Percentiles rank a stretch among this genome's conserved stretches.
phyloP scores from a whole-genome alignment of 1,139 yeast species.

The Yamadazyma diddensiae region DNA sequence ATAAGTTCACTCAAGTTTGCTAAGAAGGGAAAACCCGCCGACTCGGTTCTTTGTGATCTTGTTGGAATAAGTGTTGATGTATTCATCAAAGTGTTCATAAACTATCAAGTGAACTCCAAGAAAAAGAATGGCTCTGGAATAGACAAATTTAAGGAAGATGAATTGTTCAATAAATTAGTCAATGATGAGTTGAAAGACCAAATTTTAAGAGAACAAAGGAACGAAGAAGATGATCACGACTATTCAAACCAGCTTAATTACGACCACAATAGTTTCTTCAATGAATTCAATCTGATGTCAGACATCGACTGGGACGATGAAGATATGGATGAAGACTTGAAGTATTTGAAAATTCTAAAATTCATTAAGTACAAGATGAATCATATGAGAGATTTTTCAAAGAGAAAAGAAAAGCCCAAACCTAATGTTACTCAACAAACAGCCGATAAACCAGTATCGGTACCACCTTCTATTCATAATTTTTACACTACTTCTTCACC shows the following conservation, averaged over 20 bases:
- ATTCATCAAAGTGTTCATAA: constrained; percentile 39
- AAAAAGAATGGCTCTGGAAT: constrained; percentile 12
- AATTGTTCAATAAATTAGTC: constrained; percentile 35
- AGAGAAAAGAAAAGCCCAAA: constrained; percentile 5
- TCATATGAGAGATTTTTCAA: constrained; percentile 13
- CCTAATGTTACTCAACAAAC: not conserved
- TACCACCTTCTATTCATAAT: constrained; percentile 9
- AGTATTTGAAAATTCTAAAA: constrained; percentile 42
- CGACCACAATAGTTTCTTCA: constrained; percentile 9
- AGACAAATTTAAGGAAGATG: constrained; percentile 30
- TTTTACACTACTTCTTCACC: constrained; percentile 7
- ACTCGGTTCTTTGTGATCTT: constrained; percentile 20
- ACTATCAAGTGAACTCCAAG: constrained; percentile 25
- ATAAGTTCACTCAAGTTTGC: constrained; percentile 39
- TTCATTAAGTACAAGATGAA: constrained; percentile 39
- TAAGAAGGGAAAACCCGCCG: constrained; percentile 19
- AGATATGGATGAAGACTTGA: constrained; percentile 48
- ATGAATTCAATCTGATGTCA: constrained; percentile 13
- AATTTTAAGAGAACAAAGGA: constrained; percentile 31
- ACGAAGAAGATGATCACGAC: constrained; percentile 30
- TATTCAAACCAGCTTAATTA: constrained; percentile 16
- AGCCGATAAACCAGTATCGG: not conserved
- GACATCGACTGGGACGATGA: constrained; percentile 52
- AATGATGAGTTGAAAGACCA: constrained; percentile 43
- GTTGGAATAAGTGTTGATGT: constrained; percentile 32